These are phyloP conservation scores for Agrostemma githago DNA, from an alignment of 148 eudicot species.

Conservation along the genomic window DNA sequence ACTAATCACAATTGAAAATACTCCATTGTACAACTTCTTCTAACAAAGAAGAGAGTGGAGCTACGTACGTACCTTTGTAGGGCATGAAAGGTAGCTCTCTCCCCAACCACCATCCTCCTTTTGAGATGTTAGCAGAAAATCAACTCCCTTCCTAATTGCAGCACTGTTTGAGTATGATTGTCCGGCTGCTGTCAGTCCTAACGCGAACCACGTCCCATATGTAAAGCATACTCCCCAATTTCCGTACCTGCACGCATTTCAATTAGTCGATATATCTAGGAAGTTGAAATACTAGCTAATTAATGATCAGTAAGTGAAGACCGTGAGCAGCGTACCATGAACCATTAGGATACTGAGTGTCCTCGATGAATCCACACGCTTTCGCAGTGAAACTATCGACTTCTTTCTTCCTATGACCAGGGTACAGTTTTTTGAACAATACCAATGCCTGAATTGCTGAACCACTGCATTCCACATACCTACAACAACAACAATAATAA, in stretches of 20 bases:
- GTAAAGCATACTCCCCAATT: constrained; percentile 46
- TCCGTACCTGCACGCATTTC: constrained; percentile 34
- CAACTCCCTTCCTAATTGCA: constrained; percentile 33
- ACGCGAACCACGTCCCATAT: constrained; percentile 44
- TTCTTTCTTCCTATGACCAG: constrained; percentile 37
- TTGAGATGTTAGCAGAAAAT: constrained; percentile 36
- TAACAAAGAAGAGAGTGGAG: too few relatives aligned
- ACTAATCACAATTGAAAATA: too few relatives aligned
- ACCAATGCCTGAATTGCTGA: constrained; percentile 41
- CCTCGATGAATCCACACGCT: constrained; percentile 29
- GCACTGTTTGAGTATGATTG: constrained; percentile 31
- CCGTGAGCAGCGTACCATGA: constrained; percentile 21
- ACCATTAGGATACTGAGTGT: constrained; percentile 36
- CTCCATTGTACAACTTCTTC: too few relatives aligned
- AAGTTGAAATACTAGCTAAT: too few relatives aligned
- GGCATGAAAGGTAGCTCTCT: constrained; percentile 47
- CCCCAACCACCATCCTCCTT: constrained; percentile 59
- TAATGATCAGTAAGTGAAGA: too few relatives aligned
- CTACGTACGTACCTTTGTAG: constrained; percentile 39
- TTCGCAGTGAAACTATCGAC: constrained; percentile 29
- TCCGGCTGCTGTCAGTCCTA: constrained; percentile 38
- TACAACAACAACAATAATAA: too few relatives aligned
- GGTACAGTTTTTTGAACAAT: constrained; percentile 39
- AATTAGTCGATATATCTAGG: too few relatives aligned
- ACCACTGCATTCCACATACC: constrained; percentile 35